These are phyloP conservation scores for Suillus ampliporus DNA, from an alignment of 768 basidiomycete species.

Conservation along the genomic window DNA sequence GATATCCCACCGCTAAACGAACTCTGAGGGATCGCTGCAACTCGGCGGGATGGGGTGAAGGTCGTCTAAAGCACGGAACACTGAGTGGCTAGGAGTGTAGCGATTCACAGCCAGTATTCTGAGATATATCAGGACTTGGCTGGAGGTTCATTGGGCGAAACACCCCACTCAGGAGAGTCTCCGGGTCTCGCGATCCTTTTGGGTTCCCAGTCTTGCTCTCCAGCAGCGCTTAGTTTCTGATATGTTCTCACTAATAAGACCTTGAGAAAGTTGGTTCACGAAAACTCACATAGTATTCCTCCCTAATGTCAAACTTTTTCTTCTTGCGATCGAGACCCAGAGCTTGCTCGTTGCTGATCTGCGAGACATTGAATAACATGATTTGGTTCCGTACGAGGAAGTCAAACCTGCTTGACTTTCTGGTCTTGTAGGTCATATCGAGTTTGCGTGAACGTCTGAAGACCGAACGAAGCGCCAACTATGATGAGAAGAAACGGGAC, in stretches of 20 bases:
- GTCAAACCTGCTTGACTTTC: conserved; percentile 68
- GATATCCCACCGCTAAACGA: background rate
- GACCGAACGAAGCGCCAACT: conserved; percentile 84
- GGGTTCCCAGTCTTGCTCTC: conserved; percentile 83
- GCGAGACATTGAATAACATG: background rate
- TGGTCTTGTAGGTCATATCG: conserved; percentile 89
- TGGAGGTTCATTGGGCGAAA: conserved; percentile 69
- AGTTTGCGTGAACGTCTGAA: conserved; percentile 86
- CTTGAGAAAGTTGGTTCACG: background rate
- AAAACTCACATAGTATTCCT: conserved; percentile 91
- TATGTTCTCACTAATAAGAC: conserved; percentile 7
- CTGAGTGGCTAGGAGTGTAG: background rate
- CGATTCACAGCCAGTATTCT: background rate
- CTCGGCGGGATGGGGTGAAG: background rate
- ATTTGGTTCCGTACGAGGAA: too few species aligned
- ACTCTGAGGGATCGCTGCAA: background rate
- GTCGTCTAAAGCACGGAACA: too few species aligned
- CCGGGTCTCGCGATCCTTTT: conserved; percentile 83
- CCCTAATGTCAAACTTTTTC: conserved; percentile 89
- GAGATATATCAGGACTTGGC: conserved; percentile 10
- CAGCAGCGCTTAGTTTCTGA: conserved; percentile 68
- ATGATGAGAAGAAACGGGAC: conserved; percentile 86
- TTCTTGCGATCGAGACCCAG: conserved; percentile 69
- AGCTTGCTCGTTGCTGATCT: conserved; percentile 82
- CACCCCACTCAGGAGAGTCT: conserved; percentile 94